Conservation (phyloP, 164 flowering plant species). For the grape (Vitis vinifera) region DNA sequence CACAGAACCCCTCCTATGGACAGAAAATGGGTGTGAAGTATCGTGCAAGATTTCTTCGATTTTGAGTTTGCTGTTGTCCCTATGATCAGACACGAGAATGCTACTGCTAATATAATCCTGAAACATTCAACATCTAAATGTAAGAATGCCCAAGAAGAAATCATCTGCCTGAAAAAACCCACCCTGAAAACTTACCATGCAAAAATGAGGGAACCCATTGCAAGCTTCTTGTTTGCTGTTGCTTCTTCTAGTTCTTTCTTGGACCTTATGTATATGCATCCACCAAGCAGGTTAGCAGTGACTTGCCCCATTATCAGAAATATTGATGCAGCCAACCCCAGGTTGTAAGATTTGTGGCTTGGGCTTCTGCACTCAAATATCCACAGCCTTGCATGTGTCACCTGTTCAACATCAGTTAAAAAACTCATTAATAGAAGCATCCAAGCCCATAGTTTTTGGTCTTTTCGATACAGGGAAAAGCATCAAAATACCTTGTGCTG, state of each 20-base stretch:
- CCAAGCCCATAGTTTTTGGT: background rate
- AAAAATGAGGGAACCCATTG: constrained; percentile 41
- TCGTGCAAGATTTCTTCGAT: constrained; percentile 38
- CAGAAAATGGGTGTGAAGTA: constrained; percentile 39
- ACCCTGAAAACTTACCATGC: constrained; percentile 40
- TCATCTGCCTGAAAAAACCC: no score
- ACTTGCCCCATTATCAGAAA: constrained; percentile 47
- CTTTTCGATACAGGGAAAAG: no score
- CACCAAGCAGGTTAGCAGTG: constrained; percentile 45
- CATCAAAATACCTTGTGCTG: constrained; percentile 66
- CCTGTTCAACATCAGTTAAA: constrained; percentile 28
- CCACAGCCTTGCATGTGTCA: constrained; percentile 39
- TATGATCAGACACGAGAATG: constrained; percentile 39
- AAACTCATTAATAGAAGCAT: no score
- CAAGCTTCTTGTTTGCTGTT: constrained; percentile 55
- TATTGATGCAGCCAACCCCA: constrained; percentile 52
- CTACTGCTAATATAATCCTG: constrained; percentile 43
- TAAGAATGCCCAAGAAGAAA: no score
- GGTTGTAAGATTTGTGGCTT: constrained; percentile 50
- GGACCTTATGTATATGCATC: constrained; percentile 50
- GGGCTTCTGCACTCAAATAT: constrained; percentile 61
- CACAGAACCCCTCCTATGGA: constrained; percentile 63
- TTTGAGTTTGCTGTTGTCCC: constrained; percentile 44
- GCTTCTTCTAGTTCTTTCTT: constrained; percentile 30
- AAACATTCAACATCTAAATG: background rate